Evolutionary conservation across 2,329 filamentous ascomycete species (phyloP), one percentile per base, ranked within the genome.

Genomic region (Xylaria sp.): DNA sequence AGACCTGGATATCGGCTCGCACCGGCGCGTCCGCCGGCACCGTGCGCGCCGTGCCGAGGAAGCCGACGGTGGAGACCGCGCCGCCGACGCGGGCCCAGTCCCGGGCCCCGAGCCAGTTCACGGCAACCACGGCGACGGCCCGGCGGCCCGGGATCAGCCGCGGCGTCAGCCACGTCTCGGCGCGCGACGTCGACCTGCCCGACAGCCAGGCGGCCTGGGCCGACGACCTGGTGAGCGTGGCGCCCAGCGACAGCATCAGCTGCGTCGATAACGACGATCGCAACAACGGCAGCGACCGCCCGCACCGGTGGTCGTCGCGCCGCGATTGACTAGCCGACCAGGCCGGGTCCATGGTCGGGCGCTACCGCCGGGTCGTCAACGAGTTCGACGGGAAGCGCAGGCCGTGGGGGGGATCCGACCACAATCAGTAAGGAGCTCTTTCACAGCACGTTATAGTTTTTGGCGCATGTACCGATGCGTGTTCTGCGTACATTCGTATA

Each of bases 201-300:
- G 63, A 65, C 19, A 80, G 74, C 46, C 69, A 74, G 20, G 69
- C 70, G 7, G 66, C 69, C 39, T 75, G 73, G 68, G 76, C 80
- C 8, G 76, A 80, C 38, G 81, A 84, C 59, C 69, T 71, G 47
- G 77, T 74, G 44, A 85, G 81, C 61, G 72, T 87, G 34, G 81
- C 78, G 40, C 84, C 84, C 1, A 80, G 78, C 62, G 84, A 87
- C 65, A 86, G 83, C 63, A 84, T 87, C 51, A 85, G 82, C 66
- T 83, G 80, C 60, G 76, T 85, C n/a, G 83, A n/a, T n/a, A 80
- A 78, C 62, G 84, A 87, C 65, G 86, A 83, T 63, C 83, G 87
- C 51, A 85, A 82, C 66, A 83, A 80, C 60, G 76, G 85, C n/a
- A 83, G 82, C 19, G 76, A 67, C 56, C 70, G 73, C 39, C 69